Base-by-base conservation (phyloP, 352 stramenopile species). In the Phytopythium vexans region DNA sequence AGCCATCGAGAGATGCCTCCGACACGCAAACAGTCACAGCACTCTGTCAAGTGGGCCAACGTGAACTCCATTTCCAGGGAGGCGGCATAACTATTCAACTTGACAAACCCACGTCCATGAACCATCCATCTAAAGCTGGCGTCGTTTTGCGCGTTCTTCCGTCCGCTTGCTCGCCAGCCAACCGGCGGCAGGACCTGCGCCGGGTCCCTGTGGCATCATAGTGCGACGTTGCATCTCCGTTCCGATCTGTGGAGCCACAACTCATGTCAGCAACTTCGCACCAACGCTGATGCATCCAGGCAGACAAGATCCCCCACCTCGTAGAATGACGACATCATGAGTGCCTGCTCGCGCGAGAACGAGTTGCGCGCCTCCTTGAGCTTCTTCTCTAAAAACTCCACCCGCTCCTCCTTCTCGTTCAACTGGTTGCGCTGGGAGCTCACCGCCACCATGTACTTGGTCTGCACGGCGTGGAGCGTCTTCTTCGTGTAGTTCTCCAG, bases 401-500 rank as follows among this genome's bases (percentile, higher is more conserved):
- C 77, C 40, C 77, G 78, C 60, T 93, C 82, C 39, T 94, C 76
- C 57, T 91, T 92, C 58, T 95, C 86, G 54, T 82, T 82, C 56
- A 95, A 62, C 66, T 95, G 86, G 67, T 94, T 95, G 54, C 82
- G 82, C 54, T 95, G 84, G 4, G 84, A 91, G 52, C 83, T 93
- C 44, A 95, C 82, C 8, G 84, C 81, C 32, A 95, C 83, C 82
- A 93, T 93, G 66, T 95, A 95, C 70, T 95, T 95, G 53, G 80
- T 93, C 65, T 95, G 86, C 40, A 95, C 84, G n/a, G 82, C 82
- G 62, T 94, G 82, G 38, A 95, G 75, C 32, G 86, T 95, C 64
- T 95, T 95, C 66, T 92, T 92, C 6, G 86, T 95, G 74, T 95
- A 95, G 41, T 89, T 95, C 60, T 95, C 86, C 33, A 95, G 74